Base-by-base conservation (phyloP, 805 yeast species). In the Saccharomycopsis amapae region DNA sequence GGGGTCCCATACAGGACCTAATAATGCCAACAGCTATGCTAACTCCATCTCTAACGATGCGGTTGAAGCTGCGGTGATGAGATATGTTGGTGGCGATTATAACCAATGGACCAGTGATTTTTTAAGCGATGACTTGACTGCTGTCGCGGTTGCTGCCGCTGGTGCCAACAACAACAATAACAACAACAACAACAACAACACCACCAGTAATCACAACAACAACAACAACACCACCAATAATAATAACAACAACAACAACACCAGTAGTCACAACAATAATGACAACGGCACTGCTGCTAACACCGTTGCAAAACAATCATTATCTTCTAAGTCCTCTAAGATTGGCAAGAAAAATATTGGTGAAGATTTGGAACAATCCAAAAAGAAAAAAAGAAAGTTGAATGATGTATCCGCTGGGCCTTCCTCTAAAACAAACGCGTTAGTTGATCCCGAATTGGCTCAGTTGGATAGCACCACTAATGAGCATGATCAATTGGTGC, bases 61-160 rank as follows among this genome's bases (percentile, higher is more conserved):
- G 47, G 93, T 82, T 2, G 93, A 82, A 56, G 93, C 84, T 15
- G 93, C 88, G 0, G 88, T 84, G 15, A 70, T 83, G 76, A 72
- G 75, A 45, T 75, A 76, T 54, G 90, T 82, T 12, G 86, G 83
- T 17, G 83, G 81, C 5, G 53, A 46, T 32, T 49, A 40, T 24
- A 40, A 42, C n/a, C 50, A 75, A 51, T 75, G 81, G 82, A 62
- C 68, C 3, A 62, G 71, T 1, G 74, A 73, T 12, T 70, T 72
- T 50, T 58, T 74, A 40, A 71, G 68, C 12, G 77, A 71, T 35
- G 72, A 68, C 17, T 23, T 53, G 2, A 36, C 46, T 23, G 49
- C 48, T 10, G 40, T 46, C n/a, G 22, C 48, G 2, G 45, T 42
- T 19, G 34, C 51, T 15, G 46, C 36, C 9, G 46, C 40, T 10